These are phyloP conservation scores for Penicillium sp. DNA, from an alignment of 2,329 filamentous ascomycete genomes.

Conservation along the genomic window DNA sequence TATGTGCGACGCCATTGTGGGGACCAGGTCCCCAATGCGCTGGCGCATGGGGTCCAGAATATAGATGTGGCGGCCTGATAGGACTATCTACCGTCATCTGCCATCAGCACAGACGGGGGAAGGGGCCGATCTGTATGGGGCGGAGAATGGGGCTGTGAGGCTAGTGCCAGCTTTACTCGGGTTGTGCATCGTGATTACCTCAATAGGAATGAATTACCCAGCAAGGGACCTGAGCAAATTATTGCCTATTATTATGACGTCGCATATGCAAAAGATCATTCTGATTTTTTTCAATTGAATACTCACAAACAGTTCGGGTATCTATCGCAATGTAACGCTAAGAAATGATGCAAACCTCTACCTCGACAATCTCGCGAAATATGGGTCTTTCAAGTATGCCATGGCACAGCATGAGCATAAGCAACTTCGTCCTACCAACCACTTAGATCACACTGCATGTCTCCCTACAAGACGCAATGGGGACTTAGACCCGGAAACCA, in stretches of 20 bases:
- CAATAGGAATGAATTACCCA: too few relatives aligned
- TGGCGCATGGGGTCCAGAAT: neutral
- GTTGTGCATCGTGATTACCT: too few relatives aligned
- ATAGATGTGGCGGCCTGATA: neutral
- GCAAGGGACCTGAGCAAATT: neutral
- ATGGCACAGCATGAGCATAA: neutral
- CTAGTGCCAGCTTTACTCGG: too few relatives aligned
- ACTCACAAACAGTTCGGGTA: conserved; percentile 1
- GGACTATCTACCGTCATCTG: neutral
- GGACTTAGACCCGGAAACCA: too few relatives aligned
- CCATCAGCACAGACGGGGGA: neutral
- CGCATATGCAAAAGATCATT: neutral
- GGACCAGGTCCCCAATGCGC: neutral
- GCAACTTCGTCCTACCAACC: neutral
- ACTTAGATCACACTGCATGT: neutral
- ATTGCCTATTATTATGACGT: neutral
- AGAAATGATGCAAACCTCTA: neutral
- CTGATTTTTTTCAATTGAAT: neutral
- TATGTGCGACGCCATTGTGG: neutral
- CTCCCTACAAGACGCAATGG: neutral
- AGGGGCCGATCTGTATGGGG: neutral
- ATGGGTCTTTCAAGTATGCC: neutral
- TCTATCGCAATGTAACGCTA: conserved; percentile 7
- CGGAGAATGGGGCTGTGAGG: neutral
- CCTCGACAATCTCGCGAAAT: neutral